Conservation (phyloP, 169 alveolate species). For the Perkinsus marinus region DNA sequence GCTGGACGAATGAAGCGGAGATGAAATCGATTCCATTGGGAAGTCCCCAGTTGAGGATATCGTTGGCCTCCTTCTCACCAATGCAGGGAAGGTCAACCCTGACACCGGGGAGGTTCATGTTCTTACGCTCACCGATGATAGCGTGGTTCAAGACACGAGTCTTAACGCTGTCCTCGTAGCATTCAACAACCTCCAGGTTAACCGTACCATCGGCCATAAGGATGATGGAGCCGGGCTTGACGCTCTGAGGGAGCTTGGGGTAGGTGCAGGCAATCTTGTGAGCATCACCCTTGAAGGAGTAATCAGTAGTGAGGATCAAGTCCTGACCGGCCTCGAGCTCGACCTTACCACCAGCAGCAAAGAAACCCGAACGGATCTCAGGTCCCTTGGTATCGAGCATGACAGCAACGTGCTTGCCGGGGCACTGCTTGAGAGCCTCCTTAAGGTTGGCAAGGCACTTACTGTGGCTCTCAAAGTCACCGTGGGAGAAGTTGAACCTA, state of each 20-base stretch:
- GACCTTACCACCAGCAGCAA: constrained; percentile 61
- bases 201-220: constrained; percentile 91
- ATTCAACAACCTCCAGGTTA: background rate
- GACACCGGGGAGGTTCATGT: constrained; percentile 95
- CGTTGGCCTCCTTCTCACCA: constrained; percentile 92
- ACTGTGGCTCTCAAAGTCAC: constrained; percentile 84
- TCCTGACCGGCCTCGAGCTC: constrained; percentile 73
- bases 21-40: constrained; percentile 85
- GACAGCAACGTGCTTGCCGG: constrained; percentile 76
- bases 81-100: constrained; percentile 82
- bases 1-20: constrained; percentile 72
- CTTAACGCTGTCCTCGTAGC: constrained; percentile 51
- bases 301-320: constrained; percentile 81
- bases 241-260: constrained; percentile 76
- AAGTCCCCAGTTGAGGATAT: constrained; percentile 85
- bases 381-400: constrained; percentile 99
- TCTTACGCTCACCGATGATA: constrained; percentile 86
- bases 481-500: constrained; percentile 97
- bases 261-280: constrained; percentile 82
- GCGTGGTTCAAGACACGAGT: constrained; percentile 78
- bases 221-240: constrained; percentile 77
- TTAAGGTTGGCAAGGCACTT: constrained; percentile 61
- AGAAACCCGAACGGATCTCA: constrained; percentile 92
- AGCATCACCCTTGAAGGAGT: constrained; percentile 75
- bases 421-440: constrained; percentile 81